Conservation (phyloP, 2,329 filamentous ascomycete genomes). For the Metarhizium humberi region DNA sequence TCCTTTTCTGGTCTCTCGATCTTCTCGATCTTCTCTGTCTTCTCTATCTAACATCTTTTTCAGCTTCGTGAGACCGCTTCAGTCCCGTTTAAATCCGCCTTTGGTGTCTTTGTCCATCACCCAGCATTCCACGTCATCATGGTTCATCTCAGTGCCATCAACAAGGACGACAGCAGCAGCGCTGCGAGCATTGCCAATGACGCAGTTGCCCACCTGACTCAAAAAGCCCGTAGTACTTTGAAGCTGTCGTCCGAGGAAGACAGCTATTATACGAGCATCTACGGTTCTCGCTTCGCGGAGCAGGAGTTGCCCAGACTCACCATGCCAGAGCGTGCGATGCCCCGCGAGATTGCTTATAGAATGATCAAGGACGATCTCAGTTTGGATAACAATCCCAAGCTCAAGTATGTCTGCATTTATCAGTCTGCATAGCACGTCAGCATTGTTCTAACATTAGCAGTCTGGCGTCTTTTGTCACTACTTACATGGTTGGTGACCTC, state of each 20-base stretch:
- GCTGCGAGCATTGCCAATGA: background rate
- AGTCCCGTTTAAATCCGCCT: background rate
- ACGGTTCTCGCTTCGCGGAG: slow-evolving; percentile 75
- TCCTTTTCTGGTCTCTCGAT: background rate
- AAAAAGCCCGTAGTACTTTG: slow-evolving; percentile 27
- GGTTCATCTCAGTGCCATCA: slow-evolving; percentile 42
- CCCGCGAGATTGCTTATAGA: slow-evolving; percentile 82
- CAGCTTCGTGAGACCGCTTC: too few relatives aligned
- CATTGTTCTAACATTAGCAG: slow-evolving; percentile 30
- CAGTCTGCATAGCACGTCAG: background rate
- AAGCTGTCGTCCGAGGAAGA: slow-evolving; percentile 43
- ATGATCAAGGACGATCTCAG: slow-evolving; percentile 95
- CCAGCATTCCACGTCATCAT: slow-evolving; percentile 25
- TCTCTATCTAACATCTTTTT: background rate
- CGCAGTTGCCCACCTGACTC: slow-evolving; percentile 20
- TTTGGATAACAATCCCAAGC: slow-evolving; percentile 82
- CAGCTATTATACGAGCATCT: slow-evolving; percentile 69
- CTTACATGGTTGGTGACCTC: slow-evolving; percentile 64
- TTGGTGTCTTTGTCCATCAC: background rate
- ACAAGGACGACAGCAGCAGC: slow-evolving; percentile 14
- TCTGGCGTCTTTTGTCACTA: slow-evolving; percentile 87
- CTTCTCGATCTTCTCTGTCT: background rate
- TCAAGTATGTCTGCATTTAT: slow-evolving; percentile 48
- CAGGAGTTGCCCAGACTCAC: slow-evolving; percentile 72
- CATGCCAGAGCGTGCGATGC: slow-evolving; percentile 90